phyloP scores from a whole-genome alignment of 2,329 filamentous ascomycete genomes.

The Monilinia laxa region DNA sequence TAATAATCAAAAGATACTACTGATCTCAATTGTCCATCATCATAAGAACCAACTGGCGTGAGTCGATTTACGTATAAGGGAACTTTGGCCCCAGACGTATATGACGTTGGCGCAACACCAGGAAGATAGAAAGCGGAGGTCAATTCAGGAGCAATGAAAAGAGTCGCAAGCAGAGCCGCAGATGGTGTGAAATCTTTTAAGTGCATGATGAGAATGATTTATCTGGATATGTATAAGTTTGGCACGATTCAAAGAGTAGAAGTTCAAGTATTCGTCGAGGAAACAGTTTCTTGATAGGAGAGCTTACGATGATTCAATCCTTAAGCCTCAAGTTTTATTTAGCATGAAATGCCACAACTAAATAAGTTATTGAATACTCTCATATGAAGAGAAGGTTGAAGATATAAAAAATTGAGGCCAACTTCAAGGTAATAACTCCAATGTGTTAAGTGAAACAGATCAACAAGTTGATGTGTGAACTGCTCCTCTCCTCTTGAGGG shows the following conservation, averaged over 20 bases:
- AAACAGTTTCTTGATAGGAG: slow-evolving; percentile 10
- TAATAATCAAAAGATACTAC: slow-evolving; percentile 98
- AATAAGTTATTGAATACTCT: neutral
- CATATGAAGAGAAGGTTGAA: neutral
- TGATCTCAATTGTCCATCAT: slow-evolving; percentile 82
- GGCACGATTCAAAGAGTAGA: neutral
- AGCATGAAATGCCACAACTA: slow-evolving; percentile 15
- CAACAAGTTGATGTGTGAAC: neutral
- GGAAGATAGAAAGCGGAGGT: slow-evolving; percentile 88
- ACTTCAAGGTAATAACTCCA: neutral
- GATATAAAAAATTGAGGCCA: no score
- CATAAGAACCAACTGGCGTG: slow-evolving; percentile 74
- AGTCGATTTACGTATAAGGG: slow-evolving; percentile 91
- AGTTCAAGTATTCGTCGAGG: neutral
- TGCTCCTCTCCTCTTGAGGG: neutral
- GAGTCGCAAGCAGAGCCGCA: slow-evolving; percentile 51
- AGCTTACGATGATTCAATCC: slow-evolving; percentile 19
- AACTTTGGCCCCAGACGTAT: slow-evolving; percentile 75
- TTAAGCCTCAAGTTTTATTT: slow-evolving; percentile 6
- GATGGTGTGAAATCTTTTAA: slow-evolving; percentile 40
- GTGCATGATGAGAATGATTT: slow-evolving; percentile 35
- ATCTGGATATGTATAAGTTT: neutral
- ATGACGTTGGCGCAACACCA: slow-evolving; percentile 91
- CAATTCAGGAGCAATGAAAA: slow-evolving; percentile 53
- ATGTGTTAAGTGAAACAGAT: slow-evolving; percentile 10